Percentiles rank a stretch among this genome's conserved stretches.
phyloP scores from a whole-genome alignment of 495 filamentous ascomycete genomes.

The Diplogelasinospora grovesii region DNA sequence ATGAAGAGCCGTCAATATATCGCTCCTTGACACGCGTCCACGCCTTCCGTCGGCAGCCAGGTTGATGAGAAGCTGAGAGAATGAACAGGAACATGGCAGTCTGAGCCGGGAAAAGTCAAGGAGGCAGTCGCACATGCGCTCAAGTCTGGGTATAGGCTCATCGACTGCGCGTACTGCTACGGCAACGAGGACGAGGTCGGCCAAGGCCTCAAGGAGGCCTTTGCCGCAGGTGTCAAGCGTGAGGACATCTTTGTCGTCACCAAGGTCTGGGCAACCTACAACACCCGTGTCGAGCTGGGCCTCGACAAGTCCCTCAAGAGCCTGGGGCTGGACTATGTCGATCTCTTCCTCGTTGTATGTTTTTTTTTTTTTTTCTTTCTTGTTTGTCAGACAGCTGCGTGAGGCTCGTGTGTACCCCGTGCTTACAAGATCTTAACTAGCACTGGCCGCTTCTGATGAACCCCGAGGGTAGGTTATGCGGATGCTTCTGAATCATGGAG shows the following conservation, averaged over 20 bases:
- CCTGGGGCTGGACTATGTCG: slow-evolving; percentile 72
- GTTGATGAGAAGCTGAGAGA: background rate
- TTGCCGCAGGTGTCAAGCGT: slow-evolving; percentile 60
- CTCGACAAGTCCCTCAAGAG: slow-evolving; percentile 65
- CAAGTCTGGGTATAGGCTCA: slow-evolving; percentile 57
- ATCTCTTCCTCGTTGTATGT: slow-evolving; percentile 58
- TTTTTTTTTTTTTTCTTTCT: background rate
- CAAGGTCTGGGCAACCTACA: slow-evolving; percentile 80
- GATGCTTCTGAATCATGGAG: slow-evolving; percentile 8
- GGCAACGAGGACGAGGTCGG: slow-evolving; percentile 54
- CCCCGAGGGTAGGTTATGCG: slow-evolving; percentile 46
- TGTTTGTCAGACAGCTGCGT: too few relatives aligned
- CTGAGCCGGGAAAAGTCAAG: slow-evolving; percentile 53
- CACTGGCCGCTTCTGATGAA: slow-evolving; percentile 88
- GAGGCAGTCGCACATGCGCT: slow-evolving; percentile 51
- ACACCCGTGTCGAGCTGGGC: slow-evolving; percentile 56
- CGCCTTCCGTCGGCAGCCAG: slow-evolving; percentile 3
- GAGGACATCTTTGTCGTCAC: slow-evolving; percentile 77
- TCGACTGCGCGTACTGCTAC: slow-evolving; percentile 55
- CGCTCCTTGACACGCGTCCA: too few relatives aligned
- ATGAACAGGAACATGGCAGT: slow-evolving; percentile 65
- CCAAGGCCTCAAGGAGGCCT: slow-evolving; percentile 52
- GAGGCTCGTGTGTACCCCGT: too few relatives aligned
- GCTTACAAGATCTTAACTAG: too few relatives aligned
- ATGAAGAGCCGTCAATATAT: too few relatives aligned